Evolutionary conservation across 305 asterid species (phyloP).

Genomic region (Ilex paraguariensis): DNA sequence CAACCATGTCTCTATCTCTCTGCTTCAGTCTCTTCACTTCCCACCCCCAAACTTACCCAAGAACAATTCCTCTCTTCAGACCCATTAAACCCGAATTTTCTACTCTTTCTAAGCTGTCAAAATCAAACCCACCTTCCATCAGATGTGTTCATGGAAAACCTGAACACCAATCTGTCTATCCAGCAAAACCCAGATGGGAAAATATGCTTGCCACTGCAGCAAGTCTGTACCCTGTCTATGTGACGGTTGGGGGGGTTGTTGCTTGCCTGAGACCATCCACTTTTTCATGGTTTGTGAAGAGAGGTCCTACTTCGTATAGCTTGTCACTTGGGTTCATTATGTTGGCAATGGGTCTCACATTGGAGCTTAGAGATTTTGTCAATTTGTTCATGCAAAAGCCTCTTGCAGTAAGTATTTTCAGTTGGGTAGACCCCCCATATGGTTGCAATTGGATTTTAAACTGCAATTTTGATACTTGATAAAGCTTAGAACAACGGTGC

Average conservation of each 20-base stretch:
- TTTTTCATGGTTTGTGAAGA: constrained; percentile 69
- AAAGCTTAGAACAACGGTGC: too few relatives aligned
- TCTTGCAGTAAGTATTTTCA: constrained; percentile 52
- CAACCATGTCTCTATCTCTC: constrained; percentile 51
- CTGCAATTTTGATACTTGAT: too few relatives aligned
- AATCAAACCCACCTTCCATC: constrained; percentile 17
- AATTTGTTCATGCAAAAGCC: constrained; percentile 62
- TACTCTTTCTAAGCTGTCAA: constrained; percentile 12
- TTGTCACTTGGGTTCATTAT: constrained; percentile 74
- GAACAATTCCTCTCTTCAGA: constrained; percentile 23
- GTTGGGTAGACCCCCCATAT: too few relatives aligned
- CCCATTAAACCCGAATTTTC: constrained; percentile 27
- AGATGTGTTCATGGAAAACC: constrained; percentile 21
- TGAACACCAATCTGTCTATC: constrained; percentile 17
- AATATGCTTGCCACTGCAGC: constrained; percentile 56
- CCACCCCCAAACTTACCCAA: constrained; percentile 18
- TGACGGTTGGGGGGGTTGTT: constrained; percentile 67
- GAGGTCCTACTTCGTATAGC: constrained; percentile 66
- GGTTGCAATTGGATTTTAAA: too few relatives aligned
- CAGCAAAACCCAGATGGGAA: constrained; percentile 54
- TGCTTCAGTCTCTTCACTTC: constrained; percentile 40
- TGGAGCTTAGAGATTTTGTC: constrained; percentile 73
- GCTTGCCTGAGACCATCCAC: constrained; percentile 67
- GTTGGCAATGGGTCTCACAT: constrained; percentile 84
- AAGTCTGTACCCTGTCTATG: constrained; percentile 80